Evolutionary conservation across 208 protist species (phyloP), one percentile per base, ranked within the genome.

Genomic region (Trypanosoma lewisi): DNA sequence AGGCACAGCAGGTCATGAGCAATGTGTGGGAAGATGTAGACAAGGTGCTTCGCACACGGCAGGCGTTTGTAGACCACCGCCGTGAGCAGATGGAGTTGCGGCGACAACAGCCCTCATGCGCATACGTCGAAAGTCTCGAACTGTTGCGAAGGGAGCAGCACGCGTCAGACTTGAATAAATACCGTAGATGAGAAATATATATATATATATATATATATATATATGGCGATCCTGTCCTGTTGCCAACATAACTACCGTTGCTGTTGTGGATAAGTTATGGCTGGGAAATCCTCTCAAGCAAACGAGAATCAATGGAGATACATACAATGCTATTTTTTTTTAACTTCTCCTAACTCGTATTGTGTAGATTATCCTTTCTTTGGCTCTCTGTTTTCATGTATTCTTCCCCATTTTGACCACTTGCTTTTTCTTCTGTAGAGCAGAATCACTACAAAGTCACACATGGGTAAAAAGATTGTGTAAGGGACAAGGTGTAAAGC

Each of bases 11-110:
- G 52, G 52, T 78, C 14, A 12, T 87, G n/a, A 58, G 59, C 31
- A 79, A 77, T 34, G 73, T 82, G 33, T 90, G 83, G 83, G 77
- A 77, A 27, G 77, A 75, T 47, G 80, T 93, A 4, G 78, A 61
- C 25, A 83, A 85, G 30, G 77, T 93, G 11, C n/a, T 88, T 11
- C 78, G 79, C 27, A 93, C 83, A 25, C 63, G 78, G 21, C 75
- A 85, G 48, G 75, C 71, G 34, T 39, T 89, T 2, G 73, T 87
- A 48, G 63, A 53, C 21, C 76, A 88, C 39, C 63, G 86, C 2
- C 73, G 77, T 2, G 67, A 78, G 2, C 74, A 79, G 2, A 64
- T 88, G 25, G 67, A 78, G 12, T 69, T 76, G 31, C 53, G 62
- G 23, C 64, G 67, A 39, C 21, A 63, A 23, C 41, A 37, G 21